These are phyloP conservation scores for Mycena chlorophos DNA, from an alignment of 768 basidiomycete genomes.

Conservation along the genomic window DNA sequence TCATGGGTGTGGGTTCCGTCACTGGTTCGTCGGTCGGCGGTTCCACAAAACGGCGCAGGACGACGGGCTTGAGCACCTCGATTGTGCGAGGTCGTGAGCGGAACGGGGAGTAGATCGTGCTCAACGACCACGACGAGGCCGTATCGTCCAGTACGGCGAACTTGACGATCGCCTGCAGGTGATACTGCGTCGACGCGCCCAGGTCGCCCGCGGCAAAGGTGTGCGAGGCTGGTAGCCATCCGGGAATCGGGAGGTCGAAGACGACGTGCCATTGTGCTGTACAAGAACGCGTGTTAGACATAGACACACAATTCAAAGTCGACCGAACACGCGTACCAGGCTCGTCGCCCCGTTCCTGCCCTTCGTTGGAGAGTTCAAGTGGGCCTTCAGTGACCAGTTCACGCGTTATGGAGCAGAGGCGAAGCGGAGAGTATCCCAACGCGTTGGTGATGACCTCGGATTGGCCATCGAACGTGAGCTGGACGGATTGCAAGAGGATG, in stretches of 20 bases:
- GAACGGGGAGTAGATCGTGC: slow-evolving; percentile 57
- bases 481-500: slow-evolving; percentile 66
- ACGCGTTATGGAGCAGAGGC: slow-evolving; percentile 66
- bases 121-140: slow-evolving; percentile 45
- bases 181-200: slow-evolving; percentile 58
- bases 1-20: slow-evolving; percentile 32
- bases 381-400: slow-evolving; percentile 58
- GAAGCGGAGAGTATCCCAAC: slow-evolving; percentile 66
- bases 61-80: slow-evolving; percentile 44
- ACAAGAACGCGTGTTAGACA: slow-evolving; percentile 5
- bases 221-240: slow-evolving; percentile 78
- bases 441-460: slow-evolving; percentile 66
- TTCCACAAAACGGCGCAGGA: slow-evolving; percentile 54
- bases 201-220: slow-evolving; percentile 49
- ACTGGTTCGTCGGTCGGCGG: slow-evolving; percentile 36
- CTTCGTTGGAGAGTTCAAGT: slow-evolving; percentile 65
- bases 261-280: slow-evolving; percentile 67
- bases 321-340: too few relatives aligned
- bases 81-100: slow-evolving; percentile 44
- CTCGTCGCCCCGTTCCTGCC: slow-evolving; percentile 53
- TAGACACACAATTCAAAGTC: too few relatives aligned
- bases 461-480: slow-evolving; percentile 84
- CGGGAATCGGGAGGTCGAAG: slow-evolving; percentile 84
- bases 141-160: slow-evolving; percentile 49
- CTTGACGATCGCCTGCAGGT: slow-evolving; percentile 65